Evolutionary conservation across 1,139 yeast species (phyloP).

Genomic region (Diutina scorzettiae): DNA sequence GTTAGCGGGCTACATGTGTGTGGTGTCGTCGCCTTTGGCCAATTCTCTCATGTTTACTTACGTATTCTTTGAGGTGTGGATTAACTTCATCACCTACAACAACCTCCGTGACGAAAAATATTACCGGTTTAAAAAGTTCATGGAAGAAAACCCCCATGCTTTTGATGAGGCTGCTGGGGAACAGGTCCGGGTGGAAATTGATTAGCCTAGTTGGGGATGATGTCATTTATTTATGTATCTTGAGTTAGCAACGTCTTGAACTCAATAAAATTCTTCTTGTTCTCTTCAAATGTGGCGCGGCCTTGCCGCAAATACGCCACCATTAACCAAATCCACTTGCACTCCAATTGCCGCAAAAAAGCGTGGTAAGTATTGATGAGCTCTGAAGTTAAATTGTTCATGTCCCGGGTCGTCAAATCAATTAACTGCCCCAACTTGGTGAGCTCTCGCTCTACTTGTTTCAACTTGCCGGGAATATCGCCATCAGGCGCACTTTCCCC

Average conservation of each 20-base stretch:
- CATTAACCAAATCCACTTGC: slow-evolving; percentile 30
- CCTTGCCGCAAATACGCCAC: slow-evolving; percentile 26
- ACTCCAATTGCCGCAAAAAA: slow-evolving; percentile 24
- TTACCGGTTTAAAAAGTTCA: slow-evolving; percentile 26
- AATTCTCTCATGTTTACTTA: slow-evolving; percentile 53
- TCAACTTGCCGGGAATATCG: slow-evolving; percentile 15
- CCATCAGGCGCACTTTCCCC: neutral
- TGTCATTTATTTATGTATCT: no score
- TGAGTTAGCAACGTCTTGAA: no score
- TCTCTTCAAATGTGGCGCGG: slow-evolving; percentile 26
- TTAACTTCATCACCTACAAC: slow-evolving; percentile 51
- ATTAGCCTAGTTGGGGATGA: neutral
- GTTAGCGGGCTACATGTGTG: slow-evolving; percentile 33
- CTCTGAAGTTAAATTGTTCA: slow-evolving; percentile 22
- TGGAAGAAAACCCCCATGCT: slow-evolving; percentile 17
- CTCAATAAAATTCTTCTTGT: slow-evolving; percentile 27
- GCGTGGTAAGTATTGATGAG: slow-evolving; percentile 10
- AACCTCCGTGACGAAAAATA: slow-evolving; percentile 54
- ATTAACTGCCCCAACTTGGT: slow-evolving; percentile 31
- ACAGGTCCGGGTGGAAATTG: neutral
- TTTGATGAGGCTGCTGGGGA: slow-evolving; percentile 4
- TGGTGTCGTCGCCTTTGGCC: slow-evolving; percentile 33
- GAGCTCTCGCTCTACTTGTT: slow-evolving; percentile 30
- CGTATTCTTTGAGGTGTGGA: slow-evolving; percentile 61
- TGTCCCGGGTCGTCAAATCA: slow-evolving; percentile 25